A percentile compares a stretch with the other conserved stretches of the same genome.
These are phyloP conservation scores for Leishmania amazonensis DNA, from an alignment of 208 protist species.

Conservation along the genomic window DNA sequence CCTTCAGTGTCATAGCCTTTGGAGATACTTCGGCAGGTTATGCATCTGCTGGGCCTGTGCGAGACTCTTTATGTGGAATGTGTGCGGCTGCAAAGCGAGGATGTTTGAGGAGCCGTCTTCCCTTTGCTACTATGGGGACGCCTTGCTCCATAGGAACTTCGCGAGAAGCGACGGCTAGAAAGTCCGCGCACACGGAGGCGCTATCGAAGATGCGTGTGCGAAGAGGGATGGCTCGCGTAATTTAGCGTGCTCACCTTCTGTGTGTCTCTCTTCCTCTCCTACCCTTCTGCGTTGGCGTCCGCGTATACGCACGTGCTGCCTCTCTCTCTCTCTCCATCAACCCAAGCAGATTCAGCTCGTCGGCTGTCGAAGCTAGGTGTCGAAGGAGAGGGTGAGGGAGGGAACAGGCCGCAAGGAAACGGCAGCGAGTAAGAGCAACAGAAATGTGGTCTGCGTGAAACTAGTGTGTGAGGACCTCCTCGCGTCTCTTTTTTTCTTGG, in stretches of 20 bases:
- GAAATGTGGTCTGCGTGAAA: neutral
- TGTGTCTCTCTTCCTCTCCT: neutral
- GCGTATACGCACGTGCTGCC: neutral
- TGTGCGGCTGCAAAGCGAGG: slow-evolving; percentile 3
- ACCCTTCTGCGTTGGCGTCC: neutral
- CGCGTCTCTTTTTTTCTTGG: neutral
- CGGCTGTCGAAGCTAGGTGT: neutral
- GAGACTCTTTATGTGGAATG: neutral
- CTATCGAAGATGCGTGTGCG: neutral
- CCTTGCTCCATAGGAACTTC: slow-evolving; percentile 49
- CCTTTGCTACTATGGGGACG: slow-evolving; percentile 19
- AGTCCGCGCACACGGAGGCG: neutral
- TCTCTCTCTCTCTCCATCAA: neutral
- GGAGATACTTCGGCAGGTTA: slow-evolving; percentile 16
- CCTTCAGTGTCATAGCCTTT: slow-evolving; percentile 60
- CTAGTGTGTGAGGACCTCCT: neutral
- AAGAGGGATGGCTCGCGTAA: neutral
- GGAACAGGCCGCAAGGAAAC: neutral
- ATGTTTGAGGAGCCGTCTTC: slow-evolving; percentile 27
- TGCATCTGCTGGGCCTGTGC: neutral
- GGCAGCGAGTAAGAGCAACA: neutral
- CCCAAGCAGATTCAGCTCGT: neutral
- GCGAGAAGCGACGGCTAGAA: slow-evolving; percentile 25
- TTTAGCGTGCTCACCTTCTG: neutral
- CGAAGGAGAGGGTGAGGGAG: neutral